Evolutionary conservation across 176 grass and related monocot species (phyloP), one percentile per base, ranked within the genome.

Genomic region (Pontederia paniculata): DNA sequence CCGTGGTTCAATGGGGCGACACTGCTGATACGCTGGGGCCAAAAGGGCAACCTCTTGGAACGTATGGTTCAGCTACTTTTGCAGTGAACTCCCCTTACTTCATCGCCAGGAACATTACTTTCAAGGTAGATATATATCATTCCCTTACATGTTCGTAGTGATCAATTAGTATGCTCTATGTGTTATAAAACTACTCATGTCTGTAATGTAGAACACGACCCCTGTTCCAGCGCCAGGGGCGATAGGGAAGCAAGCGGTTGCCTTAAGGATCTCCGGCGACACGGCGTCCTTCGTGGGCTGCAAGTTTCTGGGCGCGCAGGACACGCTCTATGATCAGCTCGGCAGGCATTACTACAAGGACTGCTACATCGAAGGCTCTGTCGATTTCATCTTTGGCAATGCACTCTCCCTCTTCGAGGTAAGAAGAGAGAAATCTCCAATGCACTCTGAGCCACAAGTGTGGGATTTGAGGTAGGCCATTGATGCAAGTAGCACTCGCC

Each of bases 321-420:
- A 95, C 84, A 95, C 89, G 74, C 78, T 95, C 21, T 95, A 95
- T 18, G 89, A 95, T 42, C 89, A 95, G 69, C 17, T 86, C 12
- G 89, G 89, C 0, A 70, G 89, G 12, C 89, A 88, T 75, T 95
- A 88, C 75, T 95, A 95, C 78, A 88, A 95, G 20, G 89, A 95
- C 0, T 95, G 89, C 69, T 95, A 95, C 84, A 95, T 95, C 63
- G 93, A 98, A 50, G 93, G 93, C 20, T 98, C 93, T 12, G 86
- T 98, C n/a, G 93, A 98, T 69, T 98, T 98, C 86, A 98, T 98
- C 57, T 91, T 98, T 71, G 93, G 86, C 57, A 88, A 98, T 50
- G 93, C 93, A 5, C 93, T 98, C 72, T 98, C 93, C 16, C 83
- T 95, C n/a, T 95, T 66, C 31, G 84, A 95, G 89, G 89, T 95